Percentiles rank a stretch among this genome's conserved stretches.
Conservation (phyloP, 2,329 filamentous ascomycete species). For the Pseudogymnoascus sp. region DNA sequence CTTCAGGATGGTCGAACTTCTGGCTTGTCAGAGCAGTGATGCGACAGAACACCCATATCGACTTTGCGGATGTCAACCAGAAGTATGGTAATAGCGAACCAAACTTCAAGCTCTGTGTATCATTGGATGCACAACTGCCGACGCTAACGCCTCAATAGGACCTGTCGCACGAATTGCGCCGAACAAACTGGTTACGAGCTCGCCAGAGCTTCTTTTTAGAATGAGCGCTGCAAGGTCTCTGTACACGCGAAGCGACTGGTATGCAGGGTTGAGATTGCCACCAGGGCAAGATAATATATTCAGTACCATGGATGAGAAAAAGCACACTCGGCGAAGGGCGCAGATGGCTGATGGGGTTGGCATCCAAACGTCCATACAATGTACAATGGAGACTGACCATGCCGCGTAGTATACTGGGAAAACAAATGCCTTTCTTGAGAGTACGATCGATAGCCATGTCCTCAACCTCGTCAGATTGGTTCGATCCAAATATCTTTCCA, state of each 20-base stretch:
- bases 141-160: constrained; percentile 10
- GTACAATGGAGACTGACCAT: constrained; percentile 5
- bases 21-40: constrained; percentile 6
- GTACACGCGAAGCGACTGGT: constrained; percentile 21
- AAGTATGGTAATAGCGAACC: constrained; percentile 3
- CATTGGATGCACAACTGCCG: not conserved
- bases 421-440: constrained; percentile 38
- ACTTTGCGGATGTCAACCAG: constrained; percentile 4
- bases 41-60: constrained; percentile 1
- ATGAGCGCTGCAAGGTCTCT: constrained; percentile 20
- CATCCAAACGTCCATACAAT: not conserved
- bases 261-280: constrained; percentile 7
- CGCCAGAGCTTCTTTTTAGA: constrained; percentile 19
- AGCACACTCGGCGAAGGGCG: not conserved
- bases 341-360: constrained; percentile 10
- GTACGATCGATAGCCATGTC: constrained; percentile 34
- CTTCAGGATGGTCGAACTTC: not conserved
- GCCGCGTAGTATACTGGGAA: constrained; percentile 41
- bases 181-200: constrained; percentile 21
- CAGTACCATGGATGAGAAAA: constrained; percentile 9
- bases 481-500: constrained; percentile 40
- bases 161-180: constrained; percentile 23
- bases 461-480: constrained; percentile 39
- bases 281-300: constrained; percentile 11
- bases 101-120: not conserved